These are phyloP conservation scores for Mucor plumbeus DNA, from an alignment of 371 early-diverging fungal genomes.

Conservation along the genomic window DNA sequence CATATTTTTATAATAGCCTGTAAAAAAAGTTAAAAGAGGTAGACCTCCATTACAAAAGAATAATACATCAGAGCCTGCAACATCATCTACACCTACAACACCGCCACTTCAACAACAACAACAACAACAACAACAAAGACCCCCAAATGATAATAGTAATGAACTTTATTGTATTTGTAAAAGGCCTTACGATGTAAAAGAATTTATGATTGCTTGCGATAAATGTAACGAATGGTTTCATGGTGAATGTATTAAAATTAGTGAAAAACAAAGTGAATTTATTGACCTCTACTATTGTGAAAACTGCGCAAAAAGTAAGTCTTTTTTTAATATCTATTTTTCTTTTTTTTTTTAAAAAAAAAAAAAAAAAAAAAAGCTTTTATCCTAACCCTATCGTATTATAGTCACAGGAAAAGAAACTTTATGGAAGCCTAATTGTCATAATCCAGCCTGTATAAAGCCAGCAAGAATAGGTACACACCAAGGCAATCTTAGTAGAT, in stretches of 20 bases:
- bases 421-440: conserved; percentile 60
- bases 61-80: conserved; percentile 1
- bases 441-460: conserved; percentile 51
- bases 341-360: too few species aligned
- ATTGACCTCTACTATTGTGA: conserved; percentile 62
- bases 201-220: conserved; percentile 68
- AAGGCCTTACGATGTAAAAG: conserved; percentile 47
- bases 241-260: conserved; percentile 62
- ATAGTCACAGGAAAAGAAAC: conserved; percentile 56
- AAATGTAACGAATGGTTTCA: conserved; percentile 66
- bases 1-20: conserved; percentile 12
- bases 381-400: not conserved
- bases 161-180: conserved; percentile 57
- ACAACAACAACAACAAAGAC: conserved; percentile 10
- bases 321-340: not conserved
- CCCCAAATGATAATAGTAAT: conserved; percentile 13
- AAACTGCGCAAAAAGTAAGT: conserved; percentile 45
- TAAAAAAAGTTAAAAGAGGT: conserved; percentile 34
- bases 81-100: conserved; percentile 7
- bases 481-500: conserved; percentile 44
- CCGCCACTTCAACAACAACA: not conserved
- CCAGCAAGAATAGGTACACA: conserved; percentile 43
- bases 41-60: conserved; percentile 26
- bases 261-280: conserved; percentile 54
- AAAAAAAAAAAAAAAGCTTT: too few species aligned